Percentiles rank a stretch among this genome's conserved stretches.
phyloP scores from a whole-genome alignment of 768 basidiomycete genomes.

The Xanthoconium purpureum region DNA sequence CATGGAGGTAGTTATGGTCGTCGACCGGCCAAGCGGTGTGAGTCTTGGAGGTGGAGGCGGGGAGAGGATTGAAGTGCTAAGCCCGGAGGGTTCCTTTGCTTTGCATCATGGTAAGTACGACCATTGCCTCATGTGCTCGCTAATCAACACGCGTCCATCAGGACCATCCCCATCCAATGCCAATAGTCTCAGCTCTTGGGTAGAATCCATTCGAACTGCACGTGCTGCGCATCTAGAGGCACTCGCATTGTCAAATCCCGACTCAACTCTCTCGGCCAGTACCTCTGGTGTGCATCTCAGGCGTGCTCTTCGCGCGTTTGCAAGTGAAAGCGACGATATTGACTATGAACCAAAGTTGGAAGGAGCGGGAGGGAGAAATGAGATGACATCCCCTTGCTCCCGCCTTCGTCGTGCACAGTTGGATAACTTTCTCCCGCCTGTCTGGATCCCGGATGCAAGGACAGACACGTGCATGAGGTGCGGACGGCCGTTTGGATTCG shows the following conservation, averaged over 20 bases:
- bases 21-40: slow-evolving; percentile 25
- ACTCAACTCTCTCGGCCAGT: slow-evolving; percentile 80
- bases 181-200: slow-evolving; percentile 55
- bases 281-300: slow-evolving; percentile 73
- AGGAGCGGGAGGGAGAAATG: slow-evolving; percentile 41
- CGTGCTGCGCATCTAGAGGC: slow-evolving; percentile 70
- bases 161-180: slow-evolving; percentile 1
- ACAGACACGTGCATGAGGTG: slow-evolving; percentile 87
- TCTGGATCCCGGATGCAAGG: slow-evolving; percentile 89
- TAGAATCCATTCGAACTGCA: slow-evolving; percentile 60
- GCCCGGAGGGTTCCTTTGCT: slow-evolving; percentile 75
- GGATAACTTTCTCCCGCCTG: slow-evolving; percentile 75
- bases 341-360: slow-evolving; percentile 46
- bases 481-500: slow-evolving; percentile 63
- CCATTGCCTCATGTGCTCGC: neutral
- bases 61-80: slow-evolving; percentile 67
- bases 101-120: slow-evolving; percentile 58
- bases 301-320: slow-evolving; percentile 71
- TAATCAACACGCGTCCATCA: neutral
- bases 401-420: slow-evolving; percentile 26
- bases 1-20: slow-evolving; percentile 63
- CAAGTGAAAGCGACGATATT: slow-evolving; percentile 33
- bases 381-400: neutral
- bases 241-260: slow-evolving; percentile 67
- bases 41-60: slow-evolving; percentile 34